A percentile compares a stretch with the other conserved stretches of the same genome.
Evolutionary conservation across 345 rosid genomes (phyloP).

Genomic region (Brassica cretica): DNA sequence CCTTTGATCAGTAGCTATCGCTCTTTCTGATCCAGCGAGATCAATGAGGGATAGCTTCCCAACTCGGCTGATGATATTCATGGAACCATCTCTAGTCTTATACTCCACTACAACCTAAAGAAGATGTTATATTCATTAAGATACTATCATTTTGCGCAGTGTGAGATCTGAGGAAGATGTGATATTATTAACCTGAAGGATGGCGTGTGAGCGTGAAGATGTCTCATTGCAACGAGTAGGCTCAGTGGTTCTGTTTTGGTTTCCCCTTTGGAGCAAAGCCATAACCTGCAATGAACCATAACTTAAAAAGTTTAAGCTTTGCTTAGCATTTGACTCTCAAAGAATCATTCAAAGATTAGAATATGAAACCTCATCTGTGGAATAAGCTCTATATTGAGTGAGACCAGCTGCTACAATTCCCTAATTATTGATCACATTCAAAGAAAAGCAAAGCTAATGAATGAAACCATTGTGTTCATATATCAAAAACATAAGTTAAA

Average conservation of each 20-base stretch:
- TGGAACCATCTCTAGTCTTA: slow-evolving; percentile 61
- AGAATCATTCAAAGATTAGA: not conserved
- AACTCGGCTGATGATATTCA: slow-evolving; percentile 59
- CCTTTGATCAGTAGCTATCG: slow-evolving; percentile 88
- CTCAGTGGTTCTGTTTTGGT: slow-evolving; percentile 92
- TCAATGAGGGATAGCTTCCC: slow-evolving; percentile 93
- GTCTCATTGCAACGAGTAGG: slow-evolving; percentile 94
- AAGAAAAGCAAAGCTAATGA: not conserved
- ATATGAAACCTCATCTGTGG: slow-evolving; percentile 75
- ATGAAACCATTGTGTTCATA: slow-evolving; percentile 15
- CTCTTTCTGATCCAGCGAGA: slow-evolving; percentile 99
- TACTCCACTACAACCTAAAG: slow-evolving; percentile 77
- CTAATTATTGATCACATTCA: slow-evolving; percentile 40
- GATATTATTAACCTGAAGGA: slow-evolving; percentile 66
- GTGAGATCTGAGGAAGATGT: not conserved
- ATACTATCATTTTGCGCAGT: too few relatives aligned
- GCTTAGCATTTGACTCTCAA: too few relatives aligned
- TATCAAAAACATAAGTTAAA: not conserved
- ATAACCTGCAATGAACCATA: slow-evolving; percentile 60
- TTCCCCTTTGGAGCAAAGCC: slow-evolving; percentile 90
- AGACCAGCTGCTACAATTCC: slow-evolving; percentile 94
- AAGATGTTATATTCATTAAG: too few relatives aligned
- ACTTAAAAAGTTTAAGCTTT: too few relatives aligned
- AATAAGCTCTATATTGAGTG: slow-evolving; percentile 92
- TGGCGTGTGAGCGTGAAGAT: slow-evolving; percentile 95